These are phyloP conservation scores for Catunica adiposa DNA, from an alignment of 2,329 filamentous ascomycete species.

Conservation along the genomic window DNA sequence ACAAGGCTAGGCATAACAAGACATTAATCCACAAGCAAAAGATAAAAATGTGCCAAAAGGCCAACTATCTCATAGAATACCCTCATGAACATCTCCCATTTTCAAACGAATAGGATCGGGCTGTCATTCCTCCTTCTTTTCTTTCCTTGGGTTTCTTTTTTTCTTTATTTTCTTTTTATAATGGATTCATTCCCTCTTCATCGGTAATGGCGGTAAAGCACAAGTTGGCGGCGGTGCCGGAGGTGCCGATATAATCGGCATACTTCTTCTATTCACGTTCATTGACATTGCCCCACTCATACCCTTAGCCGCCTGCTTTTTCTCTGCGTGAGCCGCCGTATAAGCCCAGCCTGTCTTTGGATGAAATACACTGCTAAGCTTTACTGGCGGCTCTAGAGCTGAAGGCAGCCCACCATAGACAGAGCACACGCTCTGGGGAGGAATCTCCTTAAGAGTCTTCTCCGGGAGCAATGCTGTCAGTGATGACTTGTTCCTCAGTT, in stretches of 20 bases:
- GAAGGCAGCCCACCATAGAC: conserved; percentile 5
- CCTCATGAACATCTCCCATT: neutral
- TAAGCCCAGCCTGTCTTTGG: neutral
- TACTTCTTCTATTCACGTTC: conserved; percentile 30
- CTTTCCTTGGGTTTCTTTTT: neutral
- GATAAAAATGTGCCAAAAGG: too few species aligned
- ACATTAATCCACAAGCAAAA: neutral
- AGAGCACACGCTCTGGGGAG: conserved; percentile 4
- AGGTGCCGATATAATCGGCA: conserved; percentile 35
- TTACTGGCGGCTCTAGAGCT: neutral
- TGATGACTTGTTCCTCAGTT: conserved; percentile 3
- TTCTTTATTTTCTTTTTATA: neutral
- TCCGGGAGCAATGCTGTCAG: conserved; percentile 6
- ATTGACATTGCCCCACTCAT: conserved; percentile 12
- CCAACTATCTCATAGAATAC: too few species aligned
- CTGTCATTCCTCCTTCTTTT: neutral
- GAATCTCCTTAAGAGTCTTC: neutral
- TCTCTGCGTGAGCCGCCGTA: neutral
- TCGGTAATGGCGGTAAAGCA: conserved; percentile 37
- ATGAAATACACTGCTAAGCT: neutral
- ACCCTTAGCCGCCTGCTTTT: neutral
- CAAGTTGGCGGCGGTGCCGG: conserved; percentile 35
- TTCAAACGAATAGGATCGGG: neutral
- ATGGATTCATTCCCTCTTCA: conserved; percentile 15
- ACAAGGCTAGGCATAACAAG: neutral